Percentiles rank a stretch among this genome's conserved stretches.
phyloP scores from a whole-genome alignment of 1,139 yeast genomes.

The Chernovozyma aurita region DNA sequence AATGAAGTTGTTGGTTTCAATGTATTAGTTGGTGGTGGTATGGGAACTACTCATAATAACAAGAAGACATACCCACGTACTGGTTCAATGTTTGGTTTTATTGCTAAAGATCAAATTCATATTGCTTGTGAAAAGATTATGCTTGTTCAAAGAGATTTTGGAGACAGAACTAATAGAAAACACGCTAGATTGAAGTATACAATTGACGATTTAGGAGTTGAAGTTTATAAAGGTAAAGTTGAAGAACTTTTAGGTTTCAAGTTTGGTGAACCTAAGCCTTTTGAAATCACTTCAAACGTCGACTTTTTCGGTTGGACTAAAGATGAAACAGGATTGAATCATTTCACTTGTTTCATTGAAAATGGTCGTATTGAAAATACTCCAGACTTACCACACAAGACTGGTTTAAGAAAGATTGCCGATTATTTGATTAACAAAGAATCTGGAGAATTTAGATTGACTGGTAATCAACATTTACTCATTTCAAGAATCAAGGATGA shows the following conservation, averaged over 20 bases:
- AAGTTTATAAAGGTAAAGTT: conserved; percentile 70
- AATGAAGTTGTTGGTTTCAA: conserved; percentile 69
- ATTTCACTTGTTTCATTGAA: conserved; percentile 91
- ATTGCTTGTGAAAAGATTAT: conserved; percentile 85
- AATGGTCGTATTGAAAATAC: conserved; percentile 97
- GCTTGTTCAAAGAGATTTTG: conserved; percentile 92
- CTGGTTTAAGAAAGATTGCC: conserved; percentile 81
- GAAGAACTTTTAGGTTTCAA: conserved; percentile 79
- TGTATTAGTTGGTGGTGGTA: conserved; percentile 95
- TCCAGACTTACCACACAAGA: conserved; percentile 82
- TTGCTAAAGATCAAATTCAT: conserved; percentile 61
- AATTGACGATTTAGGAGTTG: conserved; percentile 86
- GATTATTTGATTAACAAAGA: conserved; percentile 47
- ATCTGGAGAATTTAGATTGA: conserved; percentile 84
- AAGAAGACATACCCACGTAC: conserved; percentile 95
- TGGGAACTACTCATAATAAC: conserved; percentile 97
- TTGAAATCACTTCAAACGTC: conserved; percentile 78
- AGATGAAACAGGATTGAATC: conserved; percentile 83
- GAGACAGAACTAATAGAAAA: conserved; percentile 95
- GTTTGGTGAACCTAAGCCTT: conserved; percentile 67
- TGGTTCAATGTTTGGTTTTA: conserved; percentile 82
- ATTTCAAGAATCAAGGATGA: conserved; percentile 69
- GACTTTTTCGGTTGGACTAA: conserved; percentile 94
- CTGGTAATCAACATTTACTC: conserved; percentile 93
- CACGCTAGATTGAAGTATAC: conserved; percentile 98